Base-by-base conservation (phyloP, 352 stramenopile genomes). In the Phytophthora palmivora region DNA sequence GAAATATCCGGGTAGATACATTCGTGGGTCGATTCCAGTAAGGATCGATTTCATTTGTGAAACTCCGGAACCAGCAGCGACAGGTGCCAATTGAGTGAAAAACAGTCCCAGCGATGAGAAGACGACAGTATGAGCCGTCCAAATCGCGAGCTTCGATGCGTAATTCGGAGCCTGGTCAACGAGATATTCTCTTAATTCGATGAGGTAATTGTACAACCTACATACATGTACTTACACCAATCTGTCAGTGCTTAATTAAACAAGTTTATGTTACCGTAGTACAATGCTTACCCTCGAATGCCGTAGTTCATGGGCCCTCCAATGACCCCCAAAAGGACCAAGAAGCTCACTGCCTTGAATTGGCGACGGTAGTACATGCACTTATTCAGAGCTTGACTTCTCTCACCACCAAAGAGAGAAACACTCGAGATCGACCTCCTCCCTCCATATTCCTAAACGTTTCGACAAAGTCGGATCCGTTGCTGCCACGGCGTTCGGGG, bases 21-120 rank as follows among this genome's bases (percentile, higher is more conserved):
- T 89, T 9, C 74, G 78, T 16, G 81, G 81, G 37, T 95, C 84
- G 52, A 94, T 82, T 28, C 86, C 88, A n/a, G 83, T 94, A 43
- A 95, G 77, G 36, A 96, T 93, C 9, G 82, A 88, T 60, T 96
- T 96, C 79, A 96, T 96, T 63, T 95, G 82, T 5, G 88, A 92
- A 67, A 96, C 73, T 4, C 88, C 88, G 0, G 87, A 95, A 45
- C 88, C 88, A 49, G 69, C 64, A 39, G 86, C 82, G 41, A 86
- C 86, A 24, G 86, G 84, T n/a, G 82, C 74, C 14, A 92, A 56
- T 38, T 87, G 78, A 15, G 86, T 94, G 67, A 84, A 88, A 49
- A 94, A 74, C 0, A 94, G 47, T 0, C 78, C 83, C 6, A 92
- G 58, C 36, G 79, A 52, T 24, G 83, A 89, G 55, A 94, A 94